A percentile compares a stretch with the other conserved stretches of the same genome.
These are phyloP conservation scores for Graphiopsis chlorocephala DNA, from an alignment of 2,329 filamentous ascomycete species.

Conservation along the genomic window DNA sequence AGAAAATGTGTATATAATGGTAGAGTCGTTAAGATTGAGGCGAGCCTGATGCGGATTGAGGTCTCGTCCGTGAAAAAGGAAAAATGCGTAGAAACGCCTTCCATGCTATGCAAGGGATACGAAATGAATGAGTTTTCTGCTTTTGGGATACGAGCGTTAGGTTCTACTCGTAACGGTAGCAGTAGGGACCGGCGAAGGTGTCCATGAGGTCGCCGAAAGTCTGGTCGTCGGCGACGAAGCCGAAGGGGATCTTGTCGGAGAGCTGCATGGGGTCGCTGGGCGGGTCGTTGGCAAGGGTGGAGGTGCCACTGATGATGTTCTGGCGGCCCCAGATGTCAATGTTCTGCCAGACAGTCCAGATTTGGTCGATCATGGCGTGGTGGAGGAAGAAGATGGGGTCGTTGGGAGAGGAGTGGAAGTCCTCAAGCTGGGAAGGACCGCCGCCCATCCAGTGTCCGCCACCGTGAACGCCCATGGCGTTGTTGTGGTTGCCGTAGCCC, in stretches of 20 bases:
- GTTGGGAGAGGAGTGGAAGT: conserved; percentile 36
- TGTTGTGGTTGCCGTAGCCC: conserved; percentile 29
- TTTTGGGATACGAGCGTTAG: not conserved
- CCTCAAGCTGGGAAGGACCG: conserved; percentile 24
- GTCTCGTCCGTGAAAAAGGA: not conserved
- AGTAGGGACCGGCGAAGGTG: conserved; percentile 18
- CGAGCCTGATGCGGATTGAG: not conserved
- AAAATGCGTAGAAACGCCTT: conserved; percentile 5
- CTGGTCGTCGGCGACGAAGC: conserved; percentile 16
- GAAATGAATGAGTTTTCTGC: conserved; percentile 7
- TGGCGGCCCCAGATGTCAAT: conserved; percentile 37
- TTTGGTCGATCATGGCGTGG: conserved; percentile 46
- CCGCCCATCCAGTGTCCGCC: conserved; percentile 49
- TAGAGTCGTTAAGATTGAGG: conserved; percentile 9
- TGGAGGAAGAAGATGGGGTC: conserved; percentile 49
- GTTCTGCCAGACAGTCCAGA: conserved; percentile 50
- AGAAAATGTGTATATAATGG: conserved; percentile 3
- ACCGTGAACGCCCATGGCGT: conserved; percentile 38
- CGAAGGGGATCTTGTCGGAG: conserved; percentile 35
- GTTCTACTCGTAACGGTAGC: conserved; percentile 18
- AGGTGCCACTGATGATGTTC: conserved; percentile 40
- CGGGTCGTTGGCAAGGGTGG: conserved; percentile 45
- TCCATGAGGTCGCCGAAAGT: conserved; percentile 18
- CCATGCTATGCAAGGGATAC: conserved; percentile 7
- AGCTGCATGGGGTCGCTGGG: conserved; percentile 44